phyloP scores from a whole-genome alignment of 495 filamentous ascomycete species.

The Sphaerosporella brunnea region DNA sequence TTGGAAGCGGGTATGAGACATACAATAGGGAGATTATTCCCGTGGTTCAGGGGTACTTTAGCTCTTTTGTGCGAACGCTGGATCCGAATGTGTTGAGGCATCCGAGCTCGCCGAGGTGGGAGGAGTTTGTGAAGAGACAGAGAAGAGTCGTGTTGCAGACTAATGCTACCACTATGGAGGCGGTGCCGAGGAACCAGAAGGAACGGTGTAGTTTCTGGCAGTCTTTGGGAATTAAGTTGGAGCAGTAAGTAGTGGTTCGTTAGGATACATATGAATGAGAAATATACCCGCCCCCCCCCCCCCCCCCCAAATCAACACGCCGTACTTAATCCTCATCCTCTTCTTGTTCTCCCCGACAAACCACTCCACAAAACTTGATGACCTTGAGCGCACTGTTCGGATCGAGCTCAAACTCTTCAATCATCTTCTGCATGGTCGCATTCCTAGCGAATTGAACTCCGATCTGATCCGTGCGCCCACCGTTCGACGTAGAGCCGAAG shows the following conservation, averaged over 20 bases:
- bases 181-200: not conserved
- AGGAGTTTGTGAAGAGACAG: not conserved
- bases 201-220: not conserved
- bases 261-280: not conserved
- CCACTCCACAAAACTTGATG: too few relatives aligned
- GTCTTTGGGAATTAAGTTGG: not conserved
- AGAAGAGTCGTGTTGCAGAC: not conserved
- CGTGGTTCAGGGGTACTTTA: not conserved
- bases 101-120: not conserved
- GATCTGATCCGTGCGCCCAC: too few relatives aligned
- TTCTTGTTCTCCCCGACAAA: too few relatives aligned
- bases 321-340: too few relatives aligned
- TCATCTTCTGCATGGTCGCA: too few relatives aligned
- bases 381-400: too few relatives aligned
- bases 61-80: conserved; percentile 4
- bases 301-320: too few relatives aligned
- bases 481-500: too few relatives aligned
- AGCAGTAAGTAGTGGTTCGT: not conserved
- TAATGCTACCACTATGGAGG: not conserved
- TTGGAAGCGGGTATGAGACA: not conserved
- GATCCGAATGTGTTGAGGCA: not conserved
- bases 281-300: too few relatives aligned
- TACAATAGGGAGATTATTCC: not conserved
- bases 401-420: too few relatives aligned
- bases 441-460: too few relatives aligned